Evolutionary conservation across 345 rosid species (phyloP).

Genomic region (Theobroma cacao): DNA sequence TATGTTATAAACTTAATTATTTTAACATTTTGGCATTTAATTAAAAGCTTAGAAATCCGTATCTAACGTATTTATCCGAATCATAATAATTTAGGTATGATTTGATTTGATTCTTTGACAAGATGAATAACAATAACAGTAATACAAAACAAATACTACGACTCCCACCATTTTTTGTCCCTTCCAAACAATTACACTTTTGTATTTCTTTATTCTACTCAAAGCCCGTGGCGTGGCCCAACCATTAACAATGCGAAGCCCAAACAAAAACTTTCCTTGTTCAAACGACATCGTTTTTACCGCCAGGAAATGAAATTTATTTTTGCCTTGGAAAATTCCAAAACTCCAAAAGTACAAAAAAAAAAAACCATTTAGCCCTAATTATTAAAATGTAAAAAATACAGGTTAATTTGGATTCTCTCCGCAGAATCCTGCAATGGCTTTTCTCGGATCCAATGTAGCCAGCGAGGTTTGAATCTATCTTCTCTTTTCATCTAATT

Average conservation of each 20-base stretch:
- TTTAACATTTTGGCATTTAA: too few relatives aligned
- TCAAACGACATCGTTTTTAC: neutral
- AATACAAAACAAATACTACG: too few relatives aligned
- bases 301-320: neutral
- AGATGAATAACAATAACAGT: too few relatives aligned
- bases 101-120: too few relatives aligned
- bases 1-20: too few relatives aligned
- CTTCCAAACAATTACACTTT: too few relatives aligned
- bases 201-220: too few relatives aligned
- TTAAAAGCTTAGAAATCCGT: too few relatives aligned
- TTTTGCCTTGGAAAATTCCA: neutral
- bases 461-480: neutral
- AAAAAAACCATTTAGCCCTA: neutral
- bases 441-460: conserved; percentile 11
- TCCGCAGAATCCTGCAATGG: conserved; percentile 1
- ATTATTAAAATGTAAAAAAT: neutral
- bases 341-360: neutral
- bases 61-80: too few relatives aligned
- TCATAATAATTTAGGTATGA: too few relatives aligned
- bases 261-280: neutral
- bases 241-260: neutral
- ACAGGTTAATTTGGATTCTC: conserved; percentile 10
- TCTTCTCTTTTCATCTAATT: neutral
- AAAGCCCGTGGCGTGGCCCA: neutral
- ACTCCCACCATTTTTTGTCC: too few relatives aligned